Evolutionary conservation across 208 protist genomes (phyloP).

Genomic region (Acanthamoeba triangularis): DNA sequence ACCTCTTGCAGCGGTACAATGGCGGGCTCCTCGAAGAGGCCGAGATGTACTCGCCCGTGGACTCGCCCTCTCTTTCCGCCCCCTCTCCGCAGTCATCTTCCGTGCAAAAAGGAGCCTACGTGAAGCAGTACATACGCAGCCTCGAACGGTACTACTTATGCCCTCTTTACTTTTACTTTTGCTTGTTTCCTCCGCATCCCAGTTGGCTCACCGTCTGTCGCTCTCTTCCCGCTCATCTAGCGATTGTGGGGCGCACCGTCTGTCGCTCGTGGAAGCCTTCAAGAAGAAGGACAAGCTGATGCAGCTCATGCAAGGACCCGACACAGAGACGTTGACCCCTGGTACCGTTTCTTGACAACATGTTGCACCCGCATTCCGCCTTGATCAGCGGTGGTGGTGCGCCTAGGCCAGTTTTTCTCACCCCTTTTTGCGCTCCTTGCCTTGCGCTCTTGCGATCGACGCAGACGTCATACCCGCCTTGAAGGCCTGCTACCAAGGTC

Average conservation of each 20-base stretch:
- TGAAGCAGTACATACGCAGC: slow-evolving; percentile 49
- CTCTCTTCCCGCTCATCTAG: background rate
- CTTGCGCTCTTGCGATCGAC: background rate
- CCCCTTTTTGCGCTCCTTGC: background rate
- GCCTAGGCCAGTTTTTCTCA: background rate
- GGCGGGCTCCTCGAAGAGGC: background rate
- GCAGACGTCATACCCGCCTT: slow-evolving; percentile 46
- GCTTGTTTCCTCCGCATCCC: background rate
- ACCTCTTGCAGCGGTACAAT: slow-evolving; percentile 39
- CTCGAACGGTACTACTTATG: background rate
- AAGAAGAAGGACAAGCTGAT: slow-evolving; percentile 70
- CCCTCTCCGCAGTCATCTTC: background rate
- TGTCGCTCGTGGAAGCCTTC: slow-evolving; percentile 45
- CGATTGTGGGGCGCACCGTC: background rate
- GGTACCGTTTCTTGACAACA: background rate
- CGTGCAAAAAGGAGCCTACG: slow-evolving; percentile 43
- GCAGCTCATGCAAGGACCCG: slow-evolving; percentile 52
- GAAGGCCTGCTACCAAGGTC: slow-evolving; percentile 56
- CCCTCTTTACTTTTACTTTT: background rate
- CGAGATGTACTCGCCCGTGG: background rate
- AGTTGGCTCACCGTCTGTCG: background rate
- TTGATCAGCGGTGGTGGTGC: background rate
- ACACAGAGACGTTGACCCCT: slow-evolving; percentile 51
- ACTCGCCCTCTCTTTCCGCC: background rate
- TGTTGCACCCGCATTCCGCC: background rate